phyloP scores from a whole-genome alignment of 495 filamentous ascomycete species.

The Bathelium albidoporum region DNA sequence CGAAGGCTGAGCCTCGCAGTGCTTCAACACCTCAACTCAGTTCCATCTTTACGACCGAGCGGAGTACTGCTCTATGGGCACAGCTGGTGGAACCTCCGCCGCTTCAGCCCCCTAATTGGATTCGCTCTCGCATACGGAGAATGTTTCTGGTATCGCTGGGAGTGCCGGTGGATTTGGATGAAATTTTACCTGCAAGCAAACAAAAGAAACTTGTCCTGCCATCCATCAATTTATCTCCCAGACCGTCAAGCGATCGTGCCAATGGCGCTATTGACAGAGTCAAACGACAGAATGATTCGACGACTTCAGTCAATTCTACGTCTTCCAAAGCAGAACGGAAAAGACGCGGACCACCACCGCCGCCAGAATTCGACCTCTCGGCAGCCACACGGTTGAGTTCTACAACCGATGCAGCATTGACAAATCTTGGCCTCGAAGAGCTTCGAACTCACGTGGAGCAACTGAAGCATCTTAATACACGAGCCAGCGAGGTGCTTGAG shows the following conservation, averaged over 20 bases:
- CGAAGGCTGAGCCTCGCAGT: not conserved
- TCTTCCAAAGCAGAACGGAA: conserved; percentile 28
- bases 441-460: conserved; percentile 60
- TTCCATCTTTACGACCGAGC: conserved; percentile 47
- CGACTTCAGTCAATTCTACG: conserved; percentile 45
- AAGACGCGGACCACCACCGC: conserved; percentile 49
- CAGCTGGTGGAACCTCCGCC: conserved; percentile 92
- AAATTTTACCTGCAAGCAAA: conserved; percentile 90
- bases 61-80: conserved; percentile 84
- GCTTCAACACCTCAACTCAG: not conserved
- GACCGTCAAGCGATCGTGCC: conserved; percentile 40
- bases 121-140: conserved; percentile 87
- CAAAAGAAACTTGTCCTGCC: conserved; percentile 96
- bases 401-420: conserved; percentile 72
- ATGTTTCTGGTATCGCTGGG: conserved; percentile 93
- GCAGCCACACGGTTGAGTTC: conserved; percentile 66
- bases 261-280: conserved; percentile 42
- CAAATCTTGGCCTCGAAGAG: conserved; percentile 65
- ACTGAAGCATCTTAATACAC: conserved; percentile 54
- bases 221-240: conserved; percentile 53
- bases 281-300: conserved; percentile 45
- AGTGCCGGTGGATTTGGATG: conserved; percentile 92
- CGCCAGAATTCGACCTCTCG: conserved; percentile 70
- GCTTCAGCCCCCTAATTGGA: conserved; percentile 94
- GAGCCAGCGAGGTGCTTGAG: conserved; percentile 66